Base-by-base conservation (phyloP, 768 basidiomycete genomes). In the Suillus bovinus region DNA sequence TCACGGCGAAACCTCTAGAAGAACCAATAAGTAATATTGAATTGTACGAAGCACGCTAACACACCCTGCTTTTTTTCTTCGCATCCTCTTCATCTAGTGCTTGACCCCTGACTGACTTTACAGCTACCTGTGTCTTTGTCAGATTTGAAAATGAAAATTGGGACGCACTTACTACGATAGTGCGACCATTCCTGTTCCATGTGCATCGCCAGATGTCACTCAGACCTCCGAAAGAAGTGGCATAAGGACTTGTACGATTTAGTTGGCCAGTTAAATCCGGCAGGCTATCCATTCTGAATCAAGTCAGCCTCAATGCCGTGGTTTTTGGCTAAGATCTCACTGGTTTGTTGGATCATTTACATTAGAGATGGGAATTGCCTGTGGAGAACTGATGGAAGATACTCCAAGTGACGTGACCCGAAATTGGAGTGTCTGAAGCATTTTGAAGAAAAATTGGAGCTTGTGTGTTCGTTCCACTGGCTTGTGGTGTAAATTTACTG, bases 171-270 rank as follows among this genome's bases (percentile, higher is more conserved):
- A 56, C 55, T 38, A 13, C 55, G 10, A 56, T 5, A 50, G 59
- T 41, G 5, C 34, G 2, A 38, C 52, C 14, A n/a, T 20, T 36
- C 2, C 0, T 59, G 41, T 9, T 46, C 33, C 68, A 44, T 20
- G 39, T n/a, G 24, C 74, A 75, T 5, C 59, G 41, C 72, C 74
- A 73, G 58, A 73, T 49, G 3, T 73, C 72, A 20, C 72, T 75
- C 63, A 75, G 73, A 27, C 72, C 74, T 1, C 72, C 72, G 42
- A 67, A 62, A 0, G 72, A 74, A 0, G 34, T 62, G 34, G 74
- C 74, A 60, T 73, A 69, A 10, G 53, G 41, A 22, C 64, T 10
- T 8, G 29, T 61, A 50, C 14, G 71, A 58, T 22, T 34, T 54
- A 73, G 50, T 31, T 33, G 53, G 0, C 61, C 10, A 3, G 74